Base-by-base conservation (phyloP, 805 yeast species). In the Suhomyces xylopsoci region DNA sequence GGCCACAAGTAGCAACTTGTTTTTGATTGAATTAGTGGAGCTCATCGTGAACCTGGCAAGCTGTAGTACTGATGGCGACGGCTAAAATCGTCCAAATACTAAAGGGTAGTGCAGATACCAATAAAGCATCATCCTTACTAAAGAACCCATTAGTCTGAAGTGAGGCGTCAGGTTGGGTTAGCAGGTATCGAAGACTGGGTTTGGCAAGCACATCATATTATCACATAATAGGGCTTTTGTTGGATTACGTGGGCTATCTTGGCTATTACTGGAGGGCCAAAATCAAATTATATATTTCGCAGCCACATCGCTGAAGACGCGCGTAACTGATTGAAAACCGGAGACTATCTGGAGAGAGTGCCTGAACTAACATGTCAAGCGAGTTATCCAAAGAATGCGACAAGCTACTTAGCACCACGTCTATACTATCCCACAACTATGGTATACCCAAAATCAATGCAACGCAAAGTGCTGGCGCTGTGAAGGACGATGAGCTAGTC, bases 1-100 rank as follows among this genome's bases (percentile, higher is more conserved):
- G 48, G 81, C 80, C 17, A 85, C 72, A 24, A 76, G 68, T 28
- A 86, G 65, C 28, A 85, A 74, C 57, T 80, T 75, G 51, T 78
- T 76, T 61, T 78, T 78, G 12, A 66, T 48, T 7, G 48, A 45
- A 7, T 26, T n/a, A 4, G 41, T 45, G 9, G 47, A 28, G 22
- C 41, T 22, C 49, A 47, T 47, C 15, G 5, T n/a, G 9, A 7
- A 9, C 14, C 36, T n/a, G 8, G 17, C 6, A 38, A 10, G 19
- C 40, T 17, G 20, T 36, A 19, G n/a, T 38, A 19, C 20, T 19
- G 42, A 17, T 24, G 42, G 41, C 41, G 20, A n/a, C 42, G 36
- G 36, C 17, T 38, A n/a, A 38, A 17, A n/a, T 38, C 17, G 42
- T 38, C 42, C 42, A 38, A 32, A 12, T 32, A 6, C 22, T 17